phyloP scores from a whole-genome alignment of 768 basidiomycete species.

The Naematelia aurantialba region DNA sequence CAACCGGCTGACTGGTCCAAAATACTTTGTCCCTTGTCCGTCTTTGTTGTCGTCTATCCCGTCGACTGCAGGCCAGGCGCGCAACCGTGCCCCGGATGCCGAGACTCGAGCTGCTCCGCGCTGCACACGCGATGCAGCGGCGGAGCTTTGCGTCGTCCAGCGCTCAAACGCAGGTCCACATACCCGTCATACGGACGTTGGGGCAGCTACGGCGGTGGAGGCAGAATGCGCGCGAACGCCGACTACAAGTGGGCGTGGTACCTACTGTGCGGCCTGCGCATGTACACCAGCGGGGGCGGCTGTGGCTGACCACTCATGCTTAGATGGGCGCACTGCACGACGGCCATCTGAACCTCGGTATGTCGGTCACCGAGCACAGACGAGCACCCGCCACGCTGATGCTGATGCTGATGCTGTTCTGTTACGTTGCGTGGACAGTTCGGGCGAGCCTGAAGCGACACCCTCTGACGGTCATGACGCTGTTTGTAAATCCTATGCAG shows the following conservation, averaged over 20 bases:
- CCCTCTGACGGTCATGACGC: constrained; percentile 82
- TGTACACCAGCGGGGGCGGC: background rate
- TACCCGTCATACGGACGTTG: constrained; percentile 47
- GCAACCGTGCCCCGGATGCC: background rate
- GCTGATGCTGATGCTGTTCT: constrained; percentile 4
- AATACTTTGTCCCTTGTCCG: no score
- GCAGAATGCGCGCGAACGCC: constrained; percentile 57
- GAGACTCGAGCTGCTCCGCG: background rate
- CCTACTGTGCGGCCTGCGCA: constrained; percentile 57
- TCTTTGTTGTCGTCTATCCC: no score
- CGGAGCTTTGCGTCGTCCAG: background rate
- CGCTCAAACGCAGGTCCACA: constrained; percentile 9
- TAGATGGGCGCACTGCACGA: constrained; percentile 90
- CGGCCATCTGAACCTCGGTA: constrained; percentile 87
- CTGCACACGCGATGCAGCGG: background rate
- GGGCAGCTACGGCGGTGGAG: constrained; percentile 61
- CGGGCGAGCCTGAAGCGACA: constrained; percentile 69
- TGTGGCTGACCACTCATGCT: background rate
- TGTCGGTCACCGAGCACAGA: constrained; percentile 28
- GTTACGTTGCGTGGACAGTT: constrained; percentile 66
- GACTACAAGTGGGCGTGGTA: constrained; percentile 81
- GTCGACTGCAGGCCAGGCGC: no score
- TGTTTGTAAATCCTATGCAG: constrained; percentile 97
- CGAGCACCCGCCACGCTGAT: background rate
- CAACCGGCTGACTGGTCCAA: background rate